Base-by-base conservation (phyloP, 2,329 filamentous ascomycete species). In the Fusarium sublunatum region DNA sequence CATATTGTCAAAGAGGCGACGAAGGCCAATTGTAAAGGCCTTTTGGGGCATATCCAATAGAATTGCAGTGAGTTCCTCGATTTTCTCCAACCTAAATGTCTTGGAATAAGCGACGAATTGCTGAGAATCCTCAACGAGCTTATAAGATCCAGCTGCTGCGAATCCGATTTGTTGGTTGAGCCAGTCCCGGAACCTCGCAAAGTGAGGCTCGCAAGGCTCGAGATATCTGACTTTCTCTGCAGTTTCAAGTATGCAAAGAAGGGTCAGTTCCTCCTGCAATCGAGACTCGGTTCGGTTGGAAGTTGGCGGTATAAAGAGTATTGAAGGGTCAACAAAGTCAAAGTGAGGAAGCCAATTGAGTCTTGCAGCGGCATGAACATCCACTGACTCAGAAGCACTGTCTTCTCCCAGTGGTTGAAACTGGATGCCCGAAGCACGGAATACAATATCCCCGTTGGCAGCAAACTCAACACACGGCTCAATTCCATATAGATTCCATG, bases 61-160 rank as follows among this genome's bases (percentile, higher is more conserved):
- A 13, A 7, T 11, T 0, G 15, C 1, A 1, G 41, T 56, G 1
- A 50, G 6, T 4, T 59, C 45, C 1, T 50, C 46, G 22, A 59
- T 56, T 26, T 26, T 45, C 4, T 19, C 15, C 5, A 36, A 7
- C 3, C 56, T 50, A 0, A 28, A 24, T 5, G 15, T 35, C 7
- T 29, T 32, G 3, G 45, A 24, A 3, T 15, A 24, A 40, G 35
- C 9, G 11, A 59, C 24, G 34, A 42, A 28, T 9, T 38, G 25
- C 4, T 29, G 28, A 1, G 52, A 10, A 2, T 59, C 10, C 8
- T 38, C 78, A 40, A 79, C 79, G 2, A 82, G 68, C 15, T 75
- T 68, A 6, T 74, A 52, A 53, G 58, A 22, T 67, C 61, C 47
- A 10, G 49, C 40, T 11, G 34, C 47, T 6, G 52, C 36, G 6